Evolutionary conservation across 306 rosid genomes (phyloP), one percentile per base, ranked within the genome.

Genomic region (Corylus avellana): DNA sequence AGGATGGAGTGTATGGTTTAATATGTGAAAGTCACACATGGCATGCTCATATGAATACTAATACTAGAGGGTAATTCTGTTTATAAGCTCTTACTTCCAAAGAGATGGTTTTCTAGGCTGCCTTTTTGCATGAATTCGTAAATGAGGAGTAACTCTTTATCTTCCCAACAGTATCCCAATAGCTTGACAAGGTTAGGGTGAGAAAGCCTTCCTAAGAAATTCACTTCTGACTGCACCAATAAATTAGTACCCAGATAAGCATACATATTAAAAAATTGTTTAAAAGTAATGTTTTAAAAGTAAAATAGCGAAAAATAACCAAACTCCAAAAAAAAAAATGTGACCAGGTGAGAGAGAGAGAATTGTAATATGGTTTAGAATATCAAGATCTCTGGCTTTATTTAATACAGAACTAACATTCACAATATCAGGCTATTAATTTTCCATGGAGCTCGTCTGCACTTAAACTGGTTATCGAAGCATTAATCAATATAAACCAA

Each of bases 111-210:
- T 77, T 91, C 97, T 84, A 96, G 80, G 84, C 99, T 91, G 48
- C 99, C 99, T 63, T 75, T 96, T 75, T 91, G 98, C 99, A 96
- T 93, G 89, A 88, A 93, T 85, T 96, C 99, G 16, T 93, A 96
- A 22, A 91, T 87, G 5, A 93, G 97, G 75, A 96, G 89, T 53
- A 96, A 88, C 67, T 93, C 97, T 0, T 84, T 75, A 10, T 89
- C 98, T 85, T 95, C 98, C 89, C 84, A 90, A 75, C 97, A 90
- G 81, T 91, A 96, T 54, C 99, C 99, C 75, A 93, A 66, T 50
- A 95, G 87, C 86, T 89, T 95, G 55, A 95, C 99, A 13, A 95
- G 94, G 81, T 95, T 93, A 37, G 97, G 98, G 75, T 95, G 99
- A 75, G 96, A 91, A 32, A 95, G 92, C 42, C 94, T 84, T 75